A percentile compares a stretch with the other conserved stretches of the same genome.
Conservation (phyloP, 2,329 filamentous ascomycete genomes). For the Pseudogymnoascus sp. region DNA sequence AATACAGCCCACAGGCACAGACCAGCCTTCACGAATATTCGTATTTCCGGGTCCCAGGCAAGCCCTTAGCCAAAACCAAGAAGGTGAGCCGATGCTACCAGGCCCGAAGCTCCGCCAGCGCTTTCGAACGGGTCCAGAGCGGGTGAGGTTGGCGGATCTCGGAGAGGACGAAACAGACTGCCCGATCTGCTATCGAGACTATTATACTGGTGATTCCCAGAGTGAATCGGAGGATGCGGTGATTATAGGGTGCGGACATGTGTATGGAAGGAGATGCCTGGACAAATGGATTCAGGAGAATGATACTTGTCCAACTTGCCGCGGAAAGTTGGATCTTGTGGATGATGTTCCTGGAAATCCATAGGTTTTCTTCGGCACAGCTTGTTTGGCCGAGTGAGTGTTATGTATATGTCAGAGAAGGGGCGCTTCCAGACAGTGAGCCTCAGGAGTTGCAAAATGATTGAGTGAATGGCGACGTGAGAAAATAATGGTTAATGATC, state of each 20-base stretch:
- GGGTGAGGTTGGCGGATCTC: background rate
- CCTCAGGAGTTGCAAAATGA: background rate
- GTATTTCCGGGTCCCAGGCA: background rate
- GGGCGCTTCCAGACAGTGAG: background rate
- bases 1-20: background rate
- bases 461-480: background rate
- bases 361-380: background rate
- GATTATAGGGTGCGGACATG: background rate
- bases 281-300: conserved; percentile 9
- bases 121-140: background rate
- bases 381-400: background rate
- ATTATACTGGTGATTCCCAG: background rate
- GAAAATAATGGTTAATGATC: background rate
- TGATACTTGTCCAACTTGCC: conserved; percentile 5
- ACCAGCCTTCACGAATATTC: background rate
- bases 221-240: background rate
- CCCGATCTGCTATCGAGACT: conserved; percentile 6
- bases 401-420: background rate
- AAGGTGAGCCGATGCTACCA: background rate
- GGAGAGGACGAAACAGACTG: background rate
- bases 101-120: background rate
- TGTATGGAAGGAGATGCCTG: background rate
- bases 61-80: background rate
- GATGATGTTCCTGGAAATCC: background rate
- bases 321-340: background rate